Conservation (phyloP, 208 protist genomes). For the Crithidia sp. region DNA sequence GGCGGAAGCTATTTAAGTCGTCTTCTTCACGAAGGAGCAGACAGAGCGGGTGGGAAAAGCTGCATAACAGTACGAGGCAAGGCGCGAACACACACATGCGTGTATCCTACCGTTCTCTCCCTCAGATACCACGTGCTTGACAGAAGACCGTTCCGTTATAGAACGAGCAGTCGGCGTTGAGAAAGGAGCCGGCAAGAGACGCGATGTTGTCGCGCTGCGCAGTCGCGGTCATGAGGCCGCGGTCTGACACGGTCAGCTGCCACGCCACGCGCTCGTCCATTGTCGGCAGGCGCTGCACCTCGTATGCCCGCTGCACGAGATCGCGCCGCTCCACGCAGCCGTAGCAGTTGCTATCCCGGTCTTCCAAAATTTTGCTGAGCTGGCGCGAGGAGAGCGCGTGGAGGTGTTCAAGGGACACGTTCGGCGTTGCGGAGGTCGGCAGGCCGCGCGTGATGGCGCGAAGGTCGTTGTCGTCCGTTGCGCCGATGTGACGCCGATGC, state of each 20-base stretch:
- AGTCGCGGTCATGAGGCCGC: slow-evolving; percentile 17
- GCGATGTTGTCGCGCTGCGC: slow-evolving; percentile 23
- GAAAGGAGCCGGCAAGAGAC: slow-evolving; percentile 22
- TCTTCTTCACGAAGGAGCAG: too few relatives aligned
- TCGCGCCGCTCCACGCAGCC: slow-evolving; percentile 54
- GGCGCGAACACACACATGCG: too few relatives aligned
- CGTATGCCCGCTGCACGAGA: slow-evolving; percentile 43
- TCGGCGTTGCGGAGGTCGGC: slow-evolving; percentile 15
- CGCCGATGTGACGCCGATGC: slow-evolving; percentile 36
- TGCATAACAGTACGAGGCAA: too few relatives aligned
- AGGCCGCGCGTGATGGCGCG: slow-evolving; percentile 38
- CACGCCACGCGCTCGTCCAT: slow-evolving; percentile 49
- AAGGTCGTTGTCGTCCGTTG: slow-evolving; percentile 14
- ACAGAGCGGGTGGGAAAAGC: too few relatives aligned
- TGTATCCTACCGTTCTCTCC: too few relatives aligned
- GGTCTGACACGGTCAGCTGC: slow-evolving; percentile 44
- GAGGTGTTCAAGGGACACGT: slow-evolving; percentile 20
- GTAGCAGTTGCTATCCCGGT: slow-evolving; percentile 42
- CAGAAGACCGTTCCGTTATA: slow-evolving; percentile 32
- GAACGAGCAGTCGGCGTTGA: slow-evolving; percentile 25
- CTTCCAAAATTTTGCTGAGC: slow-evolving; percentile 43
- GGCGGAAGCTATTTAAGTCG: too few relatives aligned
- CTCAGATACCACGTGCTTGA: slow-evolving; percentile 17
- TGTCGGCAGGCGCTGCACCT: slow-evolving; percentile 36
- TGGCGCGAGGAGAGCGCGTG: slow-evolving; percentile 27